A percentile compares a stretch with the other conserved stretches of the same genome.
Conservation (phyloP, 768 basidiomycete genomes). For the Sarcomyxa edulis region DNA sequence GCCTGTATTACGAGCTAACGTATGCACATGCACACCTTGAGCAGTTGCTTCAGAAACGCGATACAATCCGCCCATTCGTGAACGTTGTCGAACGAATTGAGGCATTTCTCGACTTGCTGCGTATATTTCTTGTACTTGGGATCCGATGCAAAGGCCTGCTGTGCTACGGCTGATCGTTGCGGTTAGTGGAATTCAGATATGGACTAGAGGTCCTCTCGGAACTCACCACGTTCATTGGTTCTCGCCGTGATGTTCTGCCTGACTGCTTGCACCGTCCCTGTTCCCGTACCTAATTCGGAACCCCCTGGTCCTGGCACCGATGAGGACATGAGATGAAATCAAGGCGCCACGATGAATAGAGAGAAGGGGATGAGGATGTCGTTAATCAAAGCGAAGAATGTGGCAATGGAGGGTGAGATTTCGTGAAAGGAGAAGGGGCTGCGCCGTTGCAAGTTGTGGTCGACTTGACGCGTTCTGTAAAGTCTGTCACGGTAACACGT, state of each 20-base stretch:
- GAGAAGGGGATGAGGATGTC: no score
- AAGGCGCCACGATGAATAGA: no score
- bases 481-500: no score
- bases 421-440: no score
- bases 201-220: not conserved
- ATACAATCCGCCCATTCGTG: slow-evolving; percentile 99
- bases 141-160: slow-evolving; percentile 65
- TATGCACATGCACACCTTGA: slow-evolving; percentile 55
- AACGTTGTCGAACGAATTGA: slow-evolving; percentile 91
- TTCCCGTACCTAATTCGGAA: no score
- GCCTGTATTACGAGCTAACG: slow-evolving; percentile 1
- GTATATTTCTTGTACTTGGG: slow-evolving; percentile 94
- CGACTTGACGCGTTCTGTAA: no score
- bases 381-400: no score
- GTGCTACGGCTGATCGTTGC: slow-evolving; percentile 34
- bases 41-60: slow-evolving; percentile 88
- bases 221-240: slow-evolving; percentile 48
- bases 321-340: no score
- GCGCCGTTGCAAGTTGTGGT: no score
- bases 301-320: no score
- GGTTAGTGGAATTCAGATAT: slow-evolving; percentile 2
- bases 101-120: slow-evolving; percentile 86
- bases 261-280: no score
- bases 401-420: no score
- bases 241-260: slow-evolving; percentile 36